Conservation (phyloP, 75 land plant species). For the Gnetum montanum region DNA sequence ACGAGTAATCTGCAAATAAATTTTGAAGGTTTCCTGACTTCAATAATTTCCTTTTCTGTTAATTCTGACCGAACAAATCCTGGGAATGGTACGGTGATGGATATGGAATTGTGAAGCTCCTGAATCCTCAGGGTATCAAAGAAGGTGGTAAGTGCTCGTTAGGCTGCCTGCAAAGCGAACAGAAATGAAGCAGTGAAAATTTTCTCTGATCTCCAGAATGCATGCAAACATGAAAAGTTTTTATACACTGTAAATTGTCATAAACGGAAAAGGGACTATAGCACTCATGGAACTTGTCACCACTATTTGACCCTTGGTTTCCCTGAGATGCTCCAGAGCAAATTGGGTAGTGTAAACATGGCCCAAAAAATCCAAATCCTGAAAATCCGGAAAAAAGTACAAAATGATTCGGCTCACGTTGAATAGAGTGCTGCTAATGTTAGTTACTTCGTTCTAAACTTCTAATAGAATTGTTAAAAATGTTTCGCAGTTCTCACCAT, state of each 20-base stretch:
- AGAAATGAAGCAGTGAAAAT: no score
- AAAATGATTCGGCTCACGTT: no score
- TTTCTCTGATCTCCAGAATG: no score
- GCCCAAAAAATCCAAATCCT: conserved; percentile 37
- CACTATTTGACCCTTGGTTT: conserved; percentile 25
- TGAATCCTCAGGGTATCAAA: conserved; percentile 29
- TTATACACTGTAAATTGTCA: conserved; percentile 28
- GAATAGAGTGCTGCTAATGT: no score
- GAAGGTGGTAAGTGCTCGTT: conserved; percentile 20
- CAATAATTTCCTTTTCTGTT: conserved; percentile 14
- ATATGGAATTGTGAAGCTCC: conserved; percentile 9
- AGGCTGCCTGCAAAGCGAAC: conserved; percentile 27
- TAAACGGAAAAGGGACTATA: conserved; percentile 17
- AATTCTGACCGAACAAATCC: conserved; percentile 29
- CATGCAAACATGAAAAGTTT: neutral
- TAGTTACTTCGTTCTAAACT: no score
- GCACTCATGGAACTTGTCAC: conserved; percentile 26
- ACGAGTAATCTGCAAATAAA: no score
- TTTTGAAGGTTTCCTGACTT: no score
- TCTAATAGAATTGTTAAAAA: no score
- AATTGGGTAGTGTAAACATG: conserved; percentile 16
- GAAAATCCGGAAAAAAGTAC: no score
- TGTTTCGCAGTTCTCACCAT: no score
- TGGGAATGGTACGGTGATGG: conserved; percentile 22
- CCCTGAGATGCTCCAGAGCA: conserved; percentile 24